Evolutionary conservation across 257 asterid genomes (phyloP), one percentile per base, ranked within the genome.

Genomic region (Buddleja alternifolia): DNA sequence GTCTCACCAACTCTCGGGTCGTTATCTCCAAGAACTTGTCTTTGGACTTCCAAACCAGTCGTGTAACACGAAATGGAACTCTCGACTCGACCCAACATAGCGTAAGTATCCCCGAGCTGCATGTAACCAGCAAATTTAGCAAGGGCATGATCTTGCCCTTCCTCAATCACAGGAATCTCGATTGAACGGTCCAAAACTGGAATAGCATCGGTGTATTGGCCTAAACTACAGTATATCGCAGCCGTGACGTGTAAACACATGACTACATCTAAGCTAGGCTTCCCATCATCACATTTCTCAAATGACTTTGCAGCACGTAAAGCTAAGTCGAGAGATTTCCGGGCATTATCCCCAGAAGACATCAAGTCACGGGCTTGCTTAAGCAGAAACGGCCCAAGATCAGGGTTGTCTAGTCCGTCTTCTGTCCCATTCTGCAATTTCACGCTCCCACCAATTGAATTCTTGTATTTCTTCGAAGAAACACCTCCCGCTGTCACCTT

Each of bases 61-160:
- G 85, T 76, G 72, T 90, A 92, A 59, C 79, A 64, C 3, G 78
- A 61, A 56, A 89, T 88, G 6, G 98, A 90, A 64, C 86, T 88
- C 83, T 88, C 98, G 0, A 84, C 86, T 73, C 85, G 97, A 14
- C 97, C 98, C 77, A 90, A 70, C 98, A 92, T 86, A 1, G 96
- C 83, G 56, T 82, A 90, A 32, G 97, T 92, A 69, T 92, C 97
- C 5, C 98, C 98, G 76, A 92, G 64, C 80, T 92, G 98, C 98
- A 92, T 92, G 73, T 88, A 82, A 25, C 98, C 97, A 8, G 97
- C 96, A 45, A 92, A 92, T 81, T 92, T 92, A 45, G 97, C 98
- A 56, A 92, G 93, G 64, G 98, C 98, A 0, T 88, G 97, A 76
- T 92, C 93, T 66, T 88, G 89, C 16, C 97, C 95, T 66, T 84